Percentiles rank a stretch among this genome's conserved stretches.
phyloP scores from a whole-genome alignment of 2,329 filamentous ascomycete species.

The Immersiporthe knoxdaviesiana region DNA sequence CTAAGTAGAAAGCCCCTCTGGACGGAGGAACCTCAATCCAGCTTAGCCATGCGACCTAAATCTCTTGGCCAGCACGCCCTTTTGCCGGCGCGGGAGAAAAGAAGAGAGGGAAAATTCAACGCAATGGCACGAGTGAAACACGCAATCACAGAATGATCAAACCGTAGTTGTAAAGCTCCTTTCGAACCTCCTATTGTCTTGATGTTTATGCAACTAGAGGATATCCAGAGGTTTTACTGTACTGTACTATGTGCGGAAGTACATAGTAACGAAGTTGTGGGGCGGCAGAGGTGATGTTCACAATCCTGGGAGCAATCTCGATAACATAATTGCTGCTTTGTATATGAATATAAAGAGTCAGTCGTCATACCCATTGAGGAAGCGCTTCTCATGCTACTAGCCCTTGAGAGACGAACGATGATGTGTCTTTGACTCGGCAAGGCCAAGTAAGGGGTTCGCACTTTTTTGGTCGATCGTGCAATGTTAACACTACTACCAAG shows the following conservation, averaged over 20 bases:
- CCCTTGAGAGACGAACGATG: background rate
- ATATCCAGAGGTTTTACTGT: background rate
- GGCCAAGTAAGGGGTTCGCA: background rate
- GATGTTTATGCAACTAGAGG: background rate
- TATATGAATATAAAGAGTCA: background rate
- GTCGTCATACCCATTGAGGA: background rate
- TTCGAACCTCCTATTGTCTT: no score
- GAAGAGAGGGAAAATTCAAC: background rate
- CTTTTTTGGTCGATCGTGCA: background rate
- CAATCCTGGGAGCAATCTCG: background rate
- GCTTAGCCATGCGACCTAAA: background rate
- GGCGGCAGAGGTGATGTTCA: background rate
- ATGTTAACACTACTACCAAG: background rate
- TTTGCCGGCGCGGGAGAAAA: background rate
- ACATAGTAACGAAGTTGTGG: background rate
- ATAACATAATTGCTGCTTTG: background rate
- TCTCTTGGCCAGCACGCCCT: background rate
- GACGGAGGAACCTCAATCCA: background rate
- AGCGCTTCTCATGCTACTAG: background rate
- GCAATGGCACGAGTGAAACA: background rate
- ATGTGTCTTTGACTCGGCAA: background rate
- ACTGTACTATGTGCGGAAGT: no score
- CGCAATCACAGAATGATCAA: background rate
- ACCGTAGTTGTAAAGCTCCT: background rate
- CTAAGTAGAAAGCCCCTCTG: background rate